Evolutionary conservation across 2,329 filamentous ascomycete genomes (phyloP).

Genomic region (Diaporthe vexans): DNA sequence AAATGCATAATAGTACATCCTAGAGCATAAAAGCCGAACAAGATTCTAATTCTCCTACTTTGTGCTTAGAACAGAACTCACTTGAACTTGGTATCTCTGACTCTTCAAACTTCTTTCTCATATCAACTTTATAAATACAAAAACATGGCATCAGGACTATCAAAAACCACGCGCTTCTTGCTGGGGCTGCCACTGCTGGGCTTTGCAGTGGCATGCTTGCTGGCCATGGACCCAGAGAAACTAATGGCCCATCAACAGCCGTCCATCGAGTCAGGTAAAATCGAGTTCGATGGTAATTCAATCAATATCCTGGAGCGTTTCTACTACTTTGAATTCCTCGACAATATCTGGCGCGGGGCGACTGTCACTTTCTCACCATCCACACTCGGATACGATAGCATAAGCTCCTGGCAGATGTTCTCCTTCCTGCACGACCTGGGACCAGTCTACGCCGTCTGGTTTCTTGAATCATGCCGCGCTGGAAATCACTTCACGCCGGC

Average conservation of each 20-base stretch:
- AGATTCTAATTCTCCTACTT: not conserved
- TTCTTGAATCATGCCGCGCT: no score
- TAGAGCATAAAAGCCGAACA: not conserved
- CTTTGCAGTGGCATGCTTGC: not conserved
- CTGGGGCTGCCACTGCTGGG: not conserved
- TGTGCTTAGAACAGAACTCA: no score
- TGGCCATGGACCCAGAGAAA: not conserved
- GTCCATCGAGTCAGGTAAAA: not conserved
- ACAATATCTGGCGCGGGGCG: not conserved
- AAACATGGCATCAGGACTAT: not conserved
- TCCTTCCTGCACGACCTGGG: not conserved
- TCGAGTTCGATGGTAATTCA: not conserved
- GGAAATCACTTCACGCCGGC: no score
- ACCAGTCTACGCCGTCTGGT: no score
- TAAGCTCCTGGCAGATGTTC: conserved; percentile 7
- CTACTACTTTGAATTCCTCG: not conserved
- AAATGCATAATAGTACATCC: not conserved
- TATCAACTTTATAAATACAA: no score
- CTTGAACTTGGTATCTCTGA: not conserved
- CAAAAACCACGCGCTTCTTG: not conserved
- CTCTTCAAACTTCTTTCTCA: not conserved
- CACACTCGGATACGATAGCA: not conserved
- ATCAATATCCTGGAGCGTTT: not conserved
- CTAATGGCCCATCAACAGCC: conserved; percentile 1
- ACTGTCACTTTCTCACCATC: conserved; percentile 1